These are phyloP conservation scores for Lactarius psammicola DNA, from an alignment of 768 basidiomycete species.

Conservation along the genomic window DNA sequence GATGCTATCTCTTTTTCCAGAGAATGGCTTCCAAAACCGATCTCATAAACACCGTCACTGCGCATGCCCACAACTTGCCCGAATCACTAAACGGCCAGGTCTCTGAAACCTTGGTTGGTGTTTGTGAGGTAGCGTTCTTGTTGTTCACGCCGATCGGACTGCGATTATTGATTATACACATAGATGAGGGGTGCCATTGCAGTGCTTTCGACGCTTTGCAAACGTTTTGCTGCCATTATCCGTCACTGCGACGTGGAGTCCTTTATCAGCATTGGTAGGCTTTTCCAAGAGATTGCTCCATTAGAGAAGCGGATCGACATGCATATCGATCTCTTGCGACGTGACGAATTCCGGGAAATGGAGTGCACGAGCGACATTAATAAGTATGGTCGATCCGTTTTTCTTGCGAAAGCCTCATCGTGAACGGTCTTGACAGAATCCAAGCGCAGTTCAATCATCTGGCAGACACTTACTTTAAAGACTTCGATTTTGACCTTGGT, in stretches of 20 bases:
- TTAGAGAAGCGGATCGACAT: slow-evolving; percentile 92
- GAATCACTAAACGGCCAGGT: slow-evolving; percentile 80
- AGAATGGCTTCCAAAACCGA: slow-evolving; percentile 85
- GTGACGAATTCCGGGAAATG: slow-evolving; percentile 90
- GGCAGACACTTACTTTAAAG: slow-evolving; percentile 80
- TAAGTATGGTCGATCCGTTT: slow-evolving; percentile 54
- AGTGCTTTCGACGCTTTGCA: slow-evolving; percentile 78
- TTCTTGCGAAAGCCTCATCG: not conserved
- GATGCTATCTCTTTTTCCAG: slow-evolving; percentile 90
- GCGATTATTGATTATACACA: slow-evolving; percentile 9
- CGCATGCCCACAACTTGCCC: slow-evolving; percentile 79
- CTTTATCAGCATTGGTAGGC: slow-evolving; percentile 81
- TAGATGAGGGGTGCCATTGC: slow-evolving; percentile 85
- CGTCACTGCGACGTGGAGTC: slow-evolving; percentile 77
- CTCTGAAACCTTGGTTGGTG: slow-evolving; percentile 84
- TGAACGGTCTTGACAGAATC: slow-evolving; percentile 51
- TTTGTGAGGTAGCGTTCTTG: slow-evolving; percentile 72
- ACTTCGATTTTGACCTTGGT: slow-evolving; percentile 81
- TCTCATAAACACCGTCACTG: slow-evolving; percentile 78
- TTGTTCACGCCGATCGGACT: not conserved
- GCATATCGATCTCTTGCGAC: slow-evolving; percentile 79
- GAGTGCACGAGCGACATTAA: slow-evolving; percentile 90
- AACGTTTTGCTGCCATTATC: slow-evolving; percentile 84
- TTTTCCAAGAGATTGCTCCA: slow-evolving; percentile 79
- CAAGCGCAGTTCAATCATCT: slow-evolving; percentile 93